Base-by-base conservation (phyloP, 2,329 filamentous ascomycete species). In the Zasmidium angulare region DNA sequence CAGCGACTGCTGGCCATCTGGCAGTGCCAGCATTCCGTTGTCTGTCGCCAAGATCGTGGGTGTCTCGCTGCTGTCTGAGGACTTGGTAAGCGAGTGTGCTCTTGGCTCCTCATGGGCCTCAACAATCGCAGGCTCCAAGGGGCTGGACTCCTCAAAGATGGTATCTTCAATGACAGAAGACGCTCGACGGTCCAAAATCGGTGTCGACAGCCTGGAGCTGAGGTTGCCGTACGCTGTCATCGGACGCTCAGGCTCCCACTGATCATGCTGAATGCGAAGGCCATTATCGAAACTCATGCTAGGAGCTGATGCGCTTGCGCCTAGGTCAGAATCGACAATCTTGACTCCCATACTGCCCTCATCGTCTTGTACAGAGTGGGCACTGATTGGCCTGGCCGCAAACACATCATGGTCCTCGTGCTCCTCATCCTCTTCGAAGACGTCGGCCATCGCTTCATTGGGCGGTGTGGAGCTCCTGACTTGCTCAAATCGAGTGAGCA, bases 381-480 rank as follows among this genome's bases (percentile, higher is more conserved):
- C 58, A 53, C 63, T 66, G 14, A 31, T 58, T 14, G 63, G 57
- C 52, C 36, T 56, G 46, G 51, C 46, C 36, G 29, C 31, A 31
- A 53, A 56, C 21, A 54, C 55, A 3, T 60, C 53, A 65, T 77
- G 76, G 62, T 79, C 77, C 20, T 81, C 81, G 12, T 86, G 82
- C 67, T 90, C 88, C 63, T 92, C 90, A 24, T 93, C 90, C 67
- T 93, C 90, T 70, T 95, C 90, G 64, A 93, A 95, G 0, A 95
- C 90, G 71, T 93, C 90, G 0, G 88, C 89, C 89, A 95, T 93
- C 0, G 88, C 88, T 0, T 88, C 86, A 65, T 84, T 66, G 10
- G 70, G 66, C 9, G 68, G 66, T 14, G 69, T 70, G 21, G 66
- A 64, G 20, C 62, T 62, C 20, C 71, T 67, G 21, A 53, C 50